phyloP scores from a whole-genome alignment of 441 rosid genomes.

The Mallotus japonicus region DNA sequence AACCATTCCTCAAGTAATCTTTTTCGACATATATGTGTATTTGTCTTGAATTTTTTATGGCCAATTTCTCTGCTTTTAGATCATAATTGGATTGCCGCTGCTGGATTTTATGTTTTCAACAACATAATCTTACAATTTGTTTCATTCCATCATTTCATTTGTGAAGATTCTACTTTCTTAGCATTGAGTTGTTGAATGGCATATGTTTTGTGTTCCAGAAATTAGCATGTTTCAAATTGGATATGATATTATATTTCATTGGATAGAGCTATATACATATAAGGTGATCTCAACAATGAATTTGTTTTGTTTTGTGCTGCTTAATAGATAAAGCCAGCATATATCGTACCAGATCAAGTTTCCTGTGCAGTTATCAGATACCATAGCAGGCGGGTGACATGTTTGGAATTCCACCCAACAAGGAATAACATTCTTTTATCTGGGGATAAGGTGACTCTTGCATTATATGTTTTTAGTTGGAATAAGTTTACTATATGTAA shows the following conservation, averaged over 20 bases:
- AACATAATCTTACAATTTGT: not conserved
- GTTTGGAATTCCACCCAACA: slow-evolving; percentile 94
- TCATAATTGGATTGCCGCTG: not conserved
- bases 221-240: not conserved
- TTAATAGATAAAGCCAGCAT: slow-evolving; percentile 62
- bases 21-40: not conserved
- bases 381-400: slow-evolving; percentile 87
- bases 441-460: slow-evolving; percentile 74
- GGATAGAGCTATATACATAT: no score
- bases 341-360: slow-evolving; percentile 80
- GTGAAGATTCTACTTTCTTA: not conserved
- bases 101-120: not conserved
- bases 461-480: not conserved
- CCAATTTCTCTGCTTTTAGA: no score
- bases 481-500: not conserved
- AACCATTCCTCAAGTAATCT: slow-evolving; percentile 41
- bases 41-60: not conserved
- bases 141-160: not conserved
- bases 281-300: not conserved
- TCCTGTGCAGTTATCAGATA: slow-evolving; percentile 81
- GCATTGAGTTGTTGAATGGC: not conserved
- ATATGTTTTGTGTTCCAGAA: not conserved
- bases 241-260: not conserved
- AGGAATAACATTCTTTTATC: slow-evolving; percentile 77
- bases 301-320: slow-evolving; percentile 3